Conservation (phyloP, 2,329 filamentous ascomycete species). For the Neofusicoccum umdonicola region DNA sequence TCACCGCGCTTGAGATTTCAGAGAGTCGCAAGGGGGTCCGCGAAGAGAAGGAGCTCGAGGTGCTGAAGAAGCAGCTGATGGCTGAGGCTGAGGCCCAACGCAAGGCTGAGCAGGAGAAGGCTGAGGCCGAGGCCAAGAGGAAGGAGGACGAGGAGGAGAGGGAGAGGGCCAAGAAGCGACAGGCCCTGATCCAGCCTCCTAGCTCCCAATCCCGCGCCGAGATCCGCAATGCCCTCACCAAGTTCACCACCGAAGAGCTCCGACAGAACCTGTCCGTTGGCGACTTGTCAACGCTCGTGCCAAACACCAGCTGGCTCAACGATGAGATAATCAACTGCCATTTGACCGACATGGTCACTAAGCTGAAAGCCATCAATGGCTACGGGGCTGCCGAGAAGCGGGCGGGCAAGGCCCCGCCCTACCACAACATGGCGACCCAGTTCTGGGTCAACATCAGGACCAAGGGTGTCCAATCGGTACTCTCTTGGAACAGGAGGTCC, state of each 20-base stretch:
- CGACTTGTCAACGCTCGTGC: not conserved
- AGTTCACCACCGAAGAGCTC: not conserved
- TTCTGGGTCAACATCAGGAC: constrained; percentile 37
- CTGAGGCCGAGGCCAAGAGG: not conserved
- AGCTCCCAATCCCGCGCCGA: not conserved
- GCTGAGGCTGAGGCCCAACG: not conserved
- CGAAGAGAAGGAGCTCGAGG: not conserved
- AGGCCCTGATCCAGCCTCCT: too few relatives aligned
- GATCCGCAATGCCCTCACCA: not conserved
- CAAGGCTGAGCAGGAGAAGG: not conserved
- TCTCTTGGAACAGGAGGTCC: constrained; percentile 50
- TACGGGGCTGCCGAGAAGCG: constrained; percentile 55
- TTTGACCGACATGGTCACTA: constrained; percentile 58
- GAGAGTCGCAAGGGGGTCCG: not conserved
- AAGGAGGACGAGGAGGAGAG: not conserved
- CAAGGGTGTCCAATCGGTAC: constrained; percentile 48
- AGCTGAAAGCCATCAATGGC: too few relatives aligned
- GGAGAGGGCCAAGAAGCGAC: not conserved
- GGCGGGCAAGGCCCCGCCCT: constrained; percentile 58
- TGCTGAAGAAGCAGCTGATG: not conserved
- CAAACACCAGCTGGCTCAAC: constrained; percentile 62
- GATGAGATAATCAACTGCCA: constrained; percentile 72
- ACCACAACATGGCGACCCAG: constrained; percentile 64
- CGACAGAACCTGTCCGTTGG: not conserved
- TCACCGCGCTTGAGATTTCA: not conserved